These are phyloP conservation scores for Cyberlindnera misumaiensis DNA, from an alignment of 805 yeast species.

Conservation along the genomic window DNA sequence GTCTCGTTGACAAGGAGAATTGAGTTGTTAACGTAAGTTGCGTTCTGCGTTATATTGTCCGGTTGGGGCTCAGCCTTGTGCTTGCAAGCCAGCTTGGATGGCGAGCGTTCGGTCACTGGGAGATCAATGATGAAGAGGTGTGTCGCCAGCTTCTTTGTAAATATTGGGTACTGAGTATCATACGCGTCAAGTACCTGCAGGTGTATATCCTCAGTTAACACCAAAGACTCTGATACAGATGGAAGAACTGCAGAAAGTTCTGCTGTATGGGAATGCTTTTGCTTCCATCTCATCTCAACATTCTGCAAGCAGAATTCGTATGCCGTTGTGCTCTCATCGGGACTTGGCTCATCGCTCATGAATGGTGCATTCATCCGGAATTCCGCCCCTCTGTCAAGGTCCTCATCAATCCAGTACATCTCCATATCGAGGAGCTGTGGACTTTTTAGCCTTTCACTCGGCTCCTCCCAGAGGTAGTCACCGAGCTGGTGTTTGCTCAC, in stretches of 20 bases:
- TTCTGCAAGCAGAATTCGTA: conserved; percentile 5
- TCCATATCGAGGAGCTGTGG: conserved; percentile 1
- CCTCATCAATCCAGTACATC: conserved; percentile 6
- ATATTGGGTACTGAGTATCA: too few species aligned
- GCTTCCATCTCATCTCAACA: not conserved
- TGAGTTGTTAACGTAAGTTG: not conserved
- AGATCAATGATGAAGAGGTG: too few species aligned
- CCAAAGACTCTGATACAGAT: too few species aligned
- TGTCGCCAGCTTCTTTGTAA: too few species aligned
- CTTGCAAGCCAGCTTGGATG: too few species aligned
- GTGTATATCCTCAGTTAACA: too few species aligned
- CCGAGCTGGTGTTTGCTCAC: too few species aligned
- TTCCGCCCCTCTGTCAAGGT: conserved; percentile 13
- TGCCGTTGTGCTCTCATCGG: conserved; percentile 9
- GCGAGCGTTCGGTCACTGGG: too few species aligned
- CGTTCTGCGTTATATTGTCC: too few species aligned
- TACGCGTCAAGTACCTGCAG: too few species aligned
- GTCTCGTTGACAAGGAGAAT: conserved; percentile 1
- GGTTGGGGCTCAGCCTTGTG: too few species aligned
- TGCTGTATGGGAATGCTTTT: not conserved
- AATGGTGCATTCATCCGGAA: conserved; percentile 12
- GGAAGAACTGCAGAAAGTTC: not conserved
- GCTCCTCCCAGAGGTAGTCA: not conserved
- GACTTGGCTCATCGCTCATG: conserved; percentile 15
- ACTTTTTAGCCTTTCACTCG: not conserved